Base-by-base conservation (phyloP, 768 basidiomycete species). In the Pulveroboletus sp. region DNA sequence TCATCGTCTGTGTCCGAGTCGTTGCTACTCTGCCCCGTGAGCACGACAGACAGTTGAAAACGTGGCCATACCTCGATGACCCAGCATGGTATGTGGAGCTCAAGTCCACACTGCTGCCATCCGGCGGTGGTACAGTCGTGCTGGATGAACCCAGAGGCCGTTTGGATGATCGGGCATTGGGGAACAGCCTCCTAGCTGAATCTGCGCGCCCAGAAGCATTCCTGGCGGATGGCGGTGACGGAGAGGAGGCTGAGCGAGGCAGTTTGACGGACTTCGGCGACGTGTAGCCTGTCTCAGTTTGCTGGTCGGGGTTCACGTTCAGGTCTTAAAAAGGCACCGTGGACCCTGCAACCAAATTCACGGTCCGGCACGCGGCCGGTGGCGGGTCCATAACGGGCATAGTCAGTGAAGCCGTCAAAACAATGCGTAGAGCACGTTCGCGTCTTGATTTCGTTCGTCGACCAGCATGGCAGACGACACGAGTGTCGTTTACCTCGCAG, bases 21-120 rank as follows among this genome's bases (percentile, higher is more conserved):
- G 18, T 83, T 76, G 54, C 82, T 72, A 17, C 26, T 18, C 33
- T 32, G n/a, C 38, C 21, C 28, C 13, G 39, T 80, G 52, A 63
- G 50, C 31, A 38, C 26, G 24, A 44, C 39, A 49, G 5, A 48
- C 7, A 4, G 8, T 8, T 3, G 43, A 46, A 17, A 52, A 32
- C 21, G 14, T 21, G n/a, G 36, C 59, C 78, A 54, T 59, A 86
- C 87, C 85, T 81, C 9, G 88, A 90, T 31, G 88, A 88, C 39
- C 89, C 89, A 27, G 84, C 89, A 51, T 89, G 85, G 69, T 92
- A 92, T 57, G 89, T 91, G 11, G 89, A 90, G 61, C 87, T 92
- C 83, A 89, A 81, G 57, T 83, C 89, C 57, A 82, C 61, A 51
- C 67, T 68, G 50, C 69, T 66, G 36, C 57, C 55, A 27, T 64